Evolutionary conservation across 768 basidiomycete genomes (phyloP), one percentile per base, ranked within the genome.

Genomic region (Lentinula raphanica): DNA sequence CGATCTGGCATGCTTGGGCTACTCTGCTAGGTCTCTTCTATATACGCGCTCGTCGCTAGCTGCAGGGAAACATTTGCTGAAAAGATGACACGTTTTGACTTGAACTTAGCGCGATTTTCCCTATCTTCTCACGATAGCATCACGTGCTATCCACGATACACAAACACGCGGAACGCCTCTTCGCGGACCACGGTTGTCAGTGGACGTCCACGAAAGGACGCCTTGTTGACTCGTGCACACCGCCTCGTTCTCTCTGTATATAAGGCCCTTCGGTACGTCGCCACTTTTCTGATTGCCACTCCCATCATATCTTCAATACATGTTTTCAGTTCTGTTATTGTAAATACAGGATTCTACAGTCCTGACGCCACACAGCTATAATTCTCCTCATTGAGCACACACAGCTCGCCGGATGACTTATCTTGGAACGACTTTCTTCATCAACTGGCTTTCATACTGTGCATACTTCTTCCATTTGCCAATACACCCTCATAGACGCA

Each of bases 311-410:
- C 23, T 15, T 39, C 5, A 39, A 38, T 39, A 27, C 36, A 39
- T 53, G 36, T 36, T 31, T 11, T n/a, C 54, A 45, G 28, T 11
- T 56, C 45, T 46, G 19, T 56, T 45, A 28, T 54, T 25, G 36
- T 38, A 54, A 39, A 21, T 21, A 21, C 21, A 17, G 23, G 42
- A 9, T 40, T 42, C 39, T 51, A 9, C 29, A 15, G 12, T 12
- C n/a, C 36, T 36, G 46, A 51, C 49, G 51, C 51, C 51, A 53
- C 51, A 38, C 27, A 21, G 23, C 40, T 44, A 44, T 44, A 44
- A 9, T 44, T 44, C 21, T 4, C 23, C 9, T 21, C 9, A 21
- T 25, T n/a, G 19, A 40, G 21, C 42, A 8, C 17, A 48, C 29
- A 17, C 28, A 45, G 17, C 32, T 42, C 19, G 17, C 54, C 56